phyloP scores from a whole-genome alignment of 129 eudicot genomes.

The Tagetes patula region DNA sequence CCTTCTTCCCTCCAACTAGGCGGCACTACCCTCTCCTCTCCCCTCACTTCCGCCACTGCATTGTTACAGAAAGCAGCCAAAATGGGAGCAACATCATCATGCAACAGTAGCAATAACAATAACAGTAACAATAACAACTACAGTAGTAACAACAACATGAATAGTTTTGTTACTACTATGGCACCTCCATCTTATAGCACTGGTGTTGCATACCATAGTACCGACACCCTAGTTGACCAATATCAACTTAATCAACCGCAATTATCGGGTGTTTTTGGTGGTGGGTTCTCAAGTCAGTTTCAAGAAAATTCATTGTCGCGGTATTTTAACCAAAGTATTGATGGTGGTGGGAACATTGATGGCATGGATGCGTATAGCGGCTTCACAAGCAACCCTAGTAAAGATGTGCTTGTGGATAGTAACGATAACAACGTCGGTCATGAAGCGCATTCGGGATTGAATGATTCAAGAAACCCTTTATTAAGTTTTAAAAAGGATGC shows the following conservation, averaged over 20 bases:
- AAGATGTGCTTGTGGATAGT: conserved; percentile 20
- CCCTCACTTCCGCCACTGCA: conserved; percentile 43
- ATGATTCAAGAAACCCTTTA: conserved; percentile 22
- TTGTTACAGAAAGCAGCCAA: conserved; percentile 48
- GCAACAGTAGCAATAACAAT: conserved; percentile 24
- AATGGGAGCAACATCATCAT: conserved; percentile 42
- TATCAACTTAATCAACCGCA: conserved; percentile 36
- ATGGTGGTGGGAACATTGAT: conserved; percentile 25
- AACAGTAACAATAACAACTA: conserved; percentile 9
- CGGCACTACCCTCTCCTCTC: conserved; percentile 31
- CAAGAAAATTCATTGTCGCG: conserved; percentile 35
- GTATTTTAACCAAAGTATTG: conserved; percentile 27
- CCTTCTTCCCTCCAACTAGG: conserved; percentile 33
- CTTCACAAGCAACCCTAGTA: conserved; percentile 21
- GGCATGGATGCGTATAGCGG: conserved; percentile 28
- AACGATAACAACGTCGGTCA: conserved; percentile 22
- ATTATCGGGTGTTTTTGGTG: conserved; percentile 26
- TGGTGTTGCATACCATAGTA: conserved; percentile 17
- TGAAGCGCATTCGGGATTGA: conserved; percentile 12
- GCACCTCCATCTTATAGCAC: conserved; percentile 33
- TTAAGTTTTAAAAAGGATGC: conserved; percentile 33
- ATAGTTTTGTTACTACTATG: conserved; percentile 38
- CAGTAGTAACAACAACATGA: conserved; percentile 13
- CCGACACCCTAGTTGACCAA: conserved; percentile 26
- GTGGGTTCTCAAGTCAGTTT: conserved; percentile 37